Conservation (phyloP, 192 early-diverging fungal genomes). For the Entomortierella parvispora region DNA sequence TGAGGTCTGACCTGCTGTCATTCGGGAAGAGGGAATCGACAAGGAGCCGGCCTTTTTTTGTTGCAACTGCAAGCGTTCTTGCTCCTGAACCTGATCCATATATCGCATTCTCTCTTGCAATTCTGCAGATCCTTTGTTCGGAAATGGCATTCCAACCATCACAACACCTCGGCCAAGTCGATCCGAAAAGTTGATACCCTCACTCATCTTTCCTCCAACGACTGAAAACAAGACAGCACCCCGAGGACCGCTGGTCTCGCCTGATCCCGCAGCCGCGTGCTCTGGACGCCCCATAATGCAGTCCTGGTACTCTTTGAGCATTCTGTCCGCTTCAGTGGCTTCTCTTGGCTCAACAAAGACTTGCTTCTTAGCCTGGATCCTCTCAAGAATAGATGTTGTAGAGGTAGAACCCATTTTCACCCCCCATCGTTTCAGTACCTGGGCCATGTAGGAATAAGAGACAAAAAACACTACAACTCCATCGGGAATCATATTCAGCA, state of each 20-base stretch:
- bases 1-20: neutral
- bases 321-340: conserved; percentile 61
- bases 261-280: conserved; percentile 5
- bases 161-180: conserved; percentile 82
- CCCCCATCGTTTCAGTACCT: conserved; percentile 67
- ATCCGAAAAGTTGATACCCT: conserved; percentile 93
- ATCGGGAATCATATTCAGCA: conserved; percentile 79
- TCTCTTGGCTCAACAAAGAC: conserved; percentile 79
- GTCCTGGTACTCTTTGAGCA: conserved; percentile 68
- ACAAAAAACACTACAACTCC: conserved; percentile 93
- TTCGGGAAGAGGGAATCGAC: no score
- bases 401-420: neutral
- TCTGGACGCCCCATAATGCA: conserved; percentile 52
- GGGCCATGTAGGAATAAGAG: conserved; percentile 80
- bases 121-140: conserved; percentile 81
- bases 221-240: conserved; percentile 90
- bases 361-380: conserved; percentile 39
- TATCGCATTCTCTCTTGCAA: conserved; percentile 80
- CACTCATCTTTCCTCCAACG: conserved; percentile 81
- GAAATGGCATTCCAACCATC: conserved; percentile 93
- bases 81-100: conserved; percentile 37
- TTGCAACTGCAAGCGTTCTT: conserved; percentile 11
- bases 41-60: no score
- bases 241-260: conserved; percentile 13
- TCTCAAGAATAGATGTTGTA: conserved; percentile 28